Base-by-base conservation (phyloP, 805 yeast species). In the Wickerhamiella allomyrinae region DNA sequence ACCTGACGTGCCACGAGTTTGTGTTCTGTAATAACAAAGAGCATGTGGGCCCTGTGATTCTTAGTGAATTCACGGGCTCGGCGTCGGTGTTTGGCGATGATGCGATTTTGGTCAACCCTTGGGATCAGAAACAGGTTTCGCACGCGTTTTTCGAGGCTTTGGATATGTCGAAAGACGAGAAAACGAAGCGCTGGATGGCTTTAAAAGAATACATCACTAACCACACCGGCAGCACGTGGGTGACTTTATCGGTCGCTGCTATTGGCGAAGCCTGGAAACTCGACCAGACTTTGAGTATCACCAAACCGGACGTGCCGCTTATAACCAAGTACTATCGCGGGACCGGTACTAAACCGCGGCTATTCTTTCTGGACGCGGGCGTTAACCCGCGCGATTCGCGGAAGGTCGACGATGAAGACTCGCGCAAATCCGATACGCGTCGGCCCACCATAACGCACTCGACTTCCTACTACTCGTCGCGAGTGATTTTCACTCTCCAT, bases 1-100 rank as follows among this genome's bases (percentile, higher is more conserved):
- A 91, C 54, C 68, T 91, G 55, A 87, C 97, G 0, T 89, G 95
- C 52, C 98, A 91, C 57, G 98, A 91, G 58, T 91, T 80, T 57
- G 72, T 86, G 34, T 79, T 78, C 42, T 82, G 94, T 20, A 73
- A 91, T 1, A 62, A 67, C 19, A 42, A 48, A 20, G 48, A 48
- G 20, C 52, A 57, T 9, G 46, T 51, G 41, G 79, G 95, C 0
- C 95, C 95, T 1, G 68, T 89, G 47, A 71, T 91, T 37, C 61
- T 91, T 42, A 82, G 94, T 29, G 98, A 91, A 59, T 91, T 91
- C 53, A 86, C 95, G 1, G 98, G 98, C 1, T 82, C 95, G 9
- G 94, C 97, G 0, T 70, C 79, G 5, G 74, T 89, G 5, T 66
- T 91, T 42, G 68, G 68, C 11, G 62, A 73, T 20, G 87, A 93